Conservation (phyloP, 768 basidiomycete genomes). For the Rhizopogon roseolus region DNA sequence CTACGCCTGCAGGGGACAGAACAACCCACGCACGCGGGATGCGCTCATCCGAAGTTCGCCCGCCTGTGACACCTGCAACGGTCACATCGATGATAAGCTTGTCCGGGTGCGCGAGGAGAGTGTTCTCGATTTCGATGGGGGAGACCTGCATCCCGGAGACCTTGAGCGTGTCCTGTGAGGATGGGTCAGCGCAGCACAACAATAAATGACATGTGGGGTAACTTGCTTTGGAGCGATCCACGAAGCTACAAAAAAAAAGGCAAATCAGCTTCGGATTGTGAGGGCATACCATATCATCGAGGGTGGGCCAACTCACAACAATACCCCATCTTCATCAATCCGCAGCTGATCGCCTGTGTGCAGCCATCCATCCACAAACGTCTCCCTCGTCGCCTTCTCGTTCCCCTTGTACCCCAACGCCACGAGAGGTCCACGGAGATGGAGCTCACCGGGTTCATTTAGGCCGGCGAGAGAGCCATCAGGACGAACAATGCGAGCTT, state of each 20-base stretch:
- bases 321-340: conserved; percentile 47
- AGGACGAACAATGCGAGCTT: conserved; percentile 48
- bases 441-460: conserved; percentile 61
- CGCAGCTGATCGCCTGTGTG: conserved; percentile 61
- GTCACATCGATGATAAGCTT: conserved; percentile 54
- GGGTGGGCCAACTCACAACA: conserved; percentile 42
- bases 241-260: conserved; percentile 37
- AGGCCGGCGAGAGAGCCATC: conserved; percentile 46
- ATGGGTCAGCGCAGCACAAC: not conserved
- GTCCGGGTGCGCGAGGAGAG: conserved; percentile 52
- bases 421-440: conserved; percentile 44
- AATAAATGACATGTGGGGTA: conserved; percentile 13
- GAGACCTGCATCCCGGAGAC: conserved; percentile 70
- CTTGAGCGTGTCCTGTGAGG: conserved; percentile 59
- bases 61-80: conserved; percentile 68
- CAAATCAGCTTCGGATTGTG: not conserved
- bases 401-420: conserved; percentile 64
- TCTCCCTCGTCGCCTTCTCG: conserved; percentile 53
- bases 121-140: conserved; percentile 64
- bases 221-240: conserved; percentile 60
- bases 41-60: conserved; percentile 60
- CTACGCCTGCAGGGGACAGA: conserved; percentile 47
- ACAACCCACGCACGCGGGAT: conserved; percentile 72
- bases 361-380: conserved; percentile 65
- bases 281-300: not conserved